A percentile compares a stretch with the other conserved stretches of the same genome.
Conservation (phyloP, 2,329 filamentous ascomycete genomes). For the Fusarium hostae region DNA sequence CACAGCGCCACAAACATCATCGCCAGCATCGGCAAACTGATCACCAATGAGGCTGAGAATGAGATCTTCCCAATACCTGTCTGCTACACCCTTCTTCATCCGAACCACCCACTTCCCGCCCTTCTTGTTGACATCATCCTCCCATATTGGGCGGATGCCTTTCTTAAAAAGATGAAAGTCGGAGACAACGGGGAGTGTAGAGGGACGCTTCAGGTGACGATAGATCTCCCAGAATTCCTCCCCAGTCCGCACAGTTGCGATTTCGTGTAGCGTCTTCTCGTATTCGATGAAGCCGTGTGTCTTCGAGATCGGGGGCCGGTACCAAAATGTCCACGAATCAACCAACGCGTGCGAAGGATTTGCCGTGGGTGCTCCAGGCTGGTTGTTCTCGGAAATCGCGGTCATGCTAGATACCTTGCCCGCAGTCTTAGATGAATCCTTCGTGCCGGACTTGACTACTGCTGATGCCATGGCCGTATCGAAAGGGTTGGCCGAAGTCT, state of each 20-base stretch:
- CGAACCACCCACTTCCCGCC: slow-evolving; percentile 98
- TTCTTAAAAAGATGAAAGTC: slow-evolving; percentile 99
- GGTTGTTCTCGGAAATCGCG: slow-evolving; percentile 58
- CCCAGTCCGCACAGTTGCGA: slow-evolving; percentile 82
- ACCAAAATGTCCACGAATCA: slow-evolving; percentile 96
- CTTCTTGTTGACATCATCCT: slow-evolving; percentile 95
- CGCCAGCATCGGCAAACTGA: slow-evolving; percentile 90
- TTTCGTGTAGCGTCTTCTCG: slow-evolving; percentile 91
- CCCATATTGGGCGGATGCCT: slow-evolving; percentile 96
- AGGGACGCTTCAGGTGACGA: slow-evolving; percentile 88
- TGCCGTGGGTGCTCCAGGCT: slow-evolving; percentile 52
- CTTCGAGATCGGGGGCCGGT: slow-evolving; percentile 94
- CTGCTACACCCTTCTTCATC: slow-evolving; percentile 95
- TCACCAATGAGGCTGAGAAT: slow-evolving; percentile 91
- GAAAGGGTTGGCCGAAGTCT: slow-evolving; percentile 82
- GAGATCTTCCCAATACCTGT: slow-evolving; percentile 97
- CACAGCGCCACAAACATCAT: slow-evolving; percentile 95
- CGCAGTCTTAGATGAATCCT: slow-evolving; percentile 48
- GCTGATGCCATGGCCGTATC: slow-evolving; percentile 73
- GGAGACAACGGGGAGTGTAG: slow-evolving; percentile 86
- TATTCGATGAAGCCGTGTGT: slow-evolving; percentile 89
- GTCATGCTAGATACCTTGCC: slow-evolving; percentile 53
- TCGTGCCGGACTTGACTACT: slow-evolving; percentile 47
- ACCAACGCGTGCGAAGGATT: slow-evolving; percentile 70
- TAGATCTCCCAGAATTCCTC: slow-evolving; percentile 95